phyloP scores from a whole-genome alignment of 1,139 yeast genomes.

The Dujonia santamariae region DNA sequence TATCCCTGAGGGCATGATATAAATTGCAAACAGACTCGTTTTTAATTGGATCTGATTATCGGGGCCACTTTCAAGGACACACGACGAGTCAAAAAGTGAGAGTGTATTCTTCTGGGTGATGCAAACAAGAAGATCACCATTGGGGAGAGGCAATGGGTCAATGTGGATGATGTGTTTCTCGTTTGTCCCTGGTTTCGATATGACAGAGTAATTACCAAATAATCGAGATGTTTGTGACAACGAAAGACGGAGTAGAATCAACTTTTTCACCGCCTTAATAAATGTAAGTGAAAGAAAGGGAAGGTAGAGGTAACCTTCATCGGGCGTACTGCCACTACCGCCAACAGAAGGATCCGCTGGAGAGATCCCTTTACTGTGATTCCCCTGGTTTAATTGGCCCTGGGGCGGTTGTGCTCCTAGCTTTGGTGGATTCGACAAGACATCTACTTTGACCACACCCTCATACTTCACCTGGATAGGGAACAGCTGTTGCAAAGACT shows the following conservation, averaged over 20 bases:
- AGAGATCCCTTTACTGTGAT: slow-evolving; percentile 7
- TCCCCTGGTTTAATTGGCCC: slow-evolving; percentile 10
- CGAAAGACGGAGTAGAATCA: slow-evolving; percentile 47
- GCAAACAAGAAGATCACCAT: slow-evolving; percentile 47
- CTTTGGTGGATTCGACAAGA: slow-evolving; percentile 25
- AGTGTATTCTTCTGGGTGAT: slow-evolving; percentile 23
- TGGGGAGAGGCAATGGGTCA: slow-evolving; percentile 54
- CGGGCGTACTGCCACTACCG: slow-evolving; percentile 4
- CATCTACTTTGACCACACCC: slow-evolving; percentile 26
- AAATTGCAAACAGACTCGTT: slow-evolving; percentile 41
- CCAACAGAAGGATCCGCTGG: slow-evolving; percentile 9
- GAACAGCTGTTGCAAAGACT: slow-evolving; percentile 1
- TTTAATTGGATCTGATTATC: background rate
- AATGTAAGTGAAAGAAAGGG: slow-evolving; percentile 55
- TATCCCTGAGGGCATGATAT: slow-evolving; percentile 74
- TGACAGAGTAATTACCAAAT: slow-evolving; percentile 57
- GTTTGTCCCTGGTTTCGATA: too few species aligned
- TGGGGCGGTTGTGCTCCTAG: slow-evolving; percentile 6
- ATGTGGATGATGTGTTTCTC: slow-evolving; percentile 44
- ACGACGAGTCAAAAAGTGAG: slow-evolving; percentile 29
- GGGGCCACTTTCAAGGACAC: slow-evolving; percentile 7
- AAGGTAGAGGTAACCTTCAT: slow-evolving; percentile 16
- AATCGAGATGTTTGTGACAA: slow-evolving; percentile 37
- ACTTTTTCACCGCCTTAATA: slow-evolving; percentile 56
- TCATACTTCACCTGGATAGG: slow-evolving; percentile 28